Conservation (phyloP, 2,329 filamentous ascomycete species). For the Colletotrichum sp. region DNA sequence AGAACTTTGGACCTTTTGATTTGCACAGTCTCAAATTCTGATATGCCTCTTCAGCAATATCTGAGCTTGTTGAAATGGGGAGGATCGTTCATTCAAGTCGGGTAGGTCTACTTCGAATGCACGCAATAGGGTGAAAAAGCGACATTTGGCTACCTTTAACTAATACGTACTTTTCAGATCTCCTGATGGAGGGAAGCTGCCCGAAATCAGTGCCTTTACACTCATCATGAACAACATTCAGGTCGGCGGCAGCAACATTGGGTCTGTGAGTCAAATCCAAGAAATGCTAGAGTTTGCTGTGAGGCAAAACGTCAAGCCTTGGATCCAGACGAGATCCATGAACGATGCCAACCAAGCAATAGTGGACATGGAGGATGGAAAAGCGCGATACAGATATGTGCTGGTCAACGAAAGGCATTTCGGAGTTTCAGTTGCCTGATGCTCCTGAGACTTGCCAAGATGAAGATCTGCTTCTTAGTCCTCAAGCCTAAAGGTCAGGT, state of each 20-base stretch:
- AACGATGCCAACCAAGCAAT: slow-evolving; percentile 56
- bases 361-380: slow-evolving; percentile 57
- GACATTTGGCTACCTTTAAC: background rate
- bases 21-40: slow-evolving; percentile 55
- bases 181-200: slow-evolving; percentile 59
- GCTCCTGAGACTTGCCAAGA: background rate
- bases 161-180: slow-evolving; percentile 33
- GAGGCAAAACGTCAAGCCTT: slow-evolving; percentile 56
- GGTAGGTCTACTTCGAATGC: background rate
- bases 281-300: slow-evolving; percentile 63
- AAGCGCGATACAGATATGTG: slow-evolving; percentile 48
- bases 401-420: slow-evolving; percentile 22
- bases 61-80: slow-evolving; percentile 63
- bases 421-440: background rate
- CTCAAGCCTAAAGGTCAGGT: background rate
- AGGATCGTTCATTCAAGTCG: slow-evolving; percentile 70
- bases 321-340: slow-evolving; percentile 57
- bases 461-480: background rate
- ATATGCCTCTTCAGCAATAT: slow-evolving; percentile 69
- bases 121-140: background rate
- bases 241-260: slow-evolving; percentile 48
- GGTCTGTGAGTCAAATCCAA: slow-evolving; percentile 50
- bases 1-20: slow-evolving; percentile 64
- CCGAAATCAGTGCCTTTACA: slow-evolving; percentile 54
- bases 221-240: slow-evolving; percentile 61